Conservation (phyloP, 768 basidiomycete species). For the Amanita brunnescens region DNA sequence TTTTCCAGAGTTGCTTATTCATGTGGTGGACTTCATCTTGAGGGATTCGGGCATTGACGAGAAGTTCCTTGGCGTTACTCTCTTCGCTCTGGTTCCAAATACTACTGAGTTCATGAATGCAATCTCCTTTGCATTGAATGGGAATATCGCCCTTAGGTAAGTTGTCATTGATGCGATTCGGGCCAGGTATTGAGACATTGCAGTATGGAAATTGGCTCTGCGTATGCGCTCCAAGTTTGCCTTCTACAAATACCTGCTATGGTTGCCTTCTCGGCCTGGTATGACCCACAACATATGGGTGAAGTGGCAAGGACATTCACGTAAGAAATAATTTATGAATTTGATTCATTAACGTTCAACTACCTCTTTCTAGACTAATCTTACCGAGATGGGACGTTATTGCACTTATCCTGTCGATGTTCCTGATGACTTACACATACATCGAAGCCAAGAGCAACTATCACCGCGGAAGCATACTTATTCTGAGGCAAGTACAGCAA, state of each 20-base stretch:
- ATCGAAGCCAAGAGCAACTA: conserved; percentile 99
- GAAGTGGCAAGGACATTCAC: conserved; percentile 87
- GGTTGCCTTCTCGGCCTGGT: conserved; percentile 98
- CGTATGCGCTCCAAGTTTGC: conserved; percentile 97
- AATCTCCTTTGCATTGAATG: conserved; percentile 94
- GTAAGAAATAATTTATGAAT: conserved; percentile 39
- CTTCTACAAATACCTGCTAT: conserved; percentile 96
- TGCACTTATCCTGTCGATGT: conserved; percentile 90
- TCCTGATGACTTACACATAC: conserved; percentile 96
- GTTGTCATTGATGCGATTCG: conserved; percentile 10
- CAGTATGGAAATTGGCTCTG: conserved; percentile 99
- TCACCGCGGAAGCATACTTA: conserved; percentile 91
- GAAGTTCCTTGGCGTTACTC: conserved; percentile 92
- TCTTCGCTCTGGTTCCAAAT: conserved; percentile 97
- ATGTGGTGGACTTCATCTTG: conserved; percentile 91
- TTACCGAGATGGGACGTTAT: conserved; percentile 99
- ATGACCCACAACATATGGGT: conserved; percentile 79
- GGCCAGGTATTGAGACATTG: background rate
- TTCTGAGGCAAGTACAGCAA: conserved; percentile 61
- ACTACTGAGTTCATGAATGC: conserved; percentile 99
- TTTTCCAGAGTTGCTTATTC: conserved; percentile 76
- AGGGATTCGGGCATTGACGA: conserved; percentile 90
- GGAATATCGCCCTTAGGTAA: conserved; percentile 92
- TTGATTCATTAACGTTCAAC: conserved; percentile 5
- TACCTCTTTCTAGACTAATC: conserved; percentile 56